Evolutionary conservation across 2,329 filamentous ascomycete genomes (phyloP), one percentile per base, ranked within the genome.

Genomic region (Delphinella strobiligena): DNA sequence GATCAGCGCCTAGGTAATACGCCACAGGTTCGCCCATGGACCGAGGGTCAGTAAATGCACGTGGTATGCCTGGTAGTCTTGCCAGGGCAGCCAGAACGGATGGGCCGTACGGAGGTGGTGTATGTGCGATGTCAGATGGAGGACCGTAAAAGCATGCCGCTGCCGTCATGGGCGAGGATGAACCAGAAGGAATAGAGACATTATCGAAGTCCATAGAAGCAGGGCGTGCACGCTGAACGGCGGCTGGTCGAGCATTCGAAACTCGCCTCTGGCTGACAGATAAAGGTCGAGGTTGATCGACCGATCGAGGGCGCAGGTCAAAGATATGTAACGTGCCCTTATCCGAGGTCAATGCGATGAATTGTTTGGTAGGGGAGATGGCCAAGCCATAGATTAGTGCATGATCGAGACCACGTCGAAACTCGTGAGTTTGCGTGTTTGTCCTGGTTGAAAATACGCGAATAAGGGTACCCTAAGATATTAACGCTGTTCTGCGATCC

Each of bases 281-380:
- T 47, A 52, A 27, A 62, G 61, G 38, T 61, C 57, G 36, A 39
- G 51, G 37, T 41, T 40, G 44, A 42, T 57, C 46, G 62, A 64
- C 37, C 65, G 67, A 9, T 7, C 68, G 64, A 43, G 74, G 71
- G 3, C 81, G 80, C 1, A 95, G 71, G 54, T 96, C 87, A 55
- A 95, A 98, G 29, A 98, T 74, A 61, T 98, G 91, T 9, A 98
- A 69, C 1, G 88, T 98, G 4, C 85, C 88, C 62, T 96, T 98
- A 67, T 98, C 91, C 1, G 88, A 95, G 1, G 89, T 96, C 45
- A 87, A 89, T 18, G 91, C 91, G 9, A 96, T 71, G 54, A 87
- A 73, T 32, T 72, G 75, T 37, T 82, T 83, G 1, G 79, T 79
- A 1, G 88, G 88, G 15, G 84, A 93, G 58, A 98, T 91, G 9